Base-by-base conservation (phyloP, 306 rosid genomes). In the Echinosophora koreensis region DNA sequence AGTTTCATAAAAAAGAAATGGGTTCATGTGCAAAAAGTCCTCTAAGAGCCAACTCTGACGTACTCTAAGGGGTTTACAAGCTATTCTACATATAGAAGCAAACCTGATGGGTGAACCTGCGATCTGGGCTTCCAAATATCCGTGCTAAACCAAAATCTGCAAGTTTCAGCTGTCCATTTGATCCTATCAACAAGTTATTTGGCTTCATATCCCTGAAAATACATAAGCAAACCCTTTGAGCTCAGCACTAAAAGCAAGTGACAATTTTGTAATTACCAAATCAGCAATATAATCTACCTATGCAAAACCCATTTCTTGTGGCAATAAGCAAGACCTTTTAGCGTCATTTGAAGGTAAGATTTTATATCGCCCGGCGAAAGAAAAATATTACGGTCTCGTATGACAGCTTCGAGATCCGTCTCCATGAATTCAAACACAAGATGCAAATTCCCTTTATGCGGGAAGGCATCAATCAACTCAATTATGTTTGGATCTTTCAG, bases 81-180 rank as follows among this genome's bases (percentile, higher is more conserved):
- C 51, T 34, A 50, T 39, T 71, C 57, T 46, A 61, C 15, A 71
- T 52, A 73, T 55, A 70, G 52, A 88, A 84, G 73, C 73, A 76
- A 85, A 92, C 98, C 97, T 95, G 97, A 69, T 95, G 97, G 58
- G 99, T 95, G 77, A 90, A 95, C 84, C 89, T 95, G 76, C 97
- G 93, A 81, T 88, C 92, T 15, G 99, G 97, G 77, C 99, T 92
- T 83, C 99, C 99, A 88, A 95, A 95, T 70, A 95, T 87, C 32
- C 99, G 87, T 46, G 99, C 99, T 73, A 95, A 89, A 74, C 98
- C 98, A 90, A 95, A 95, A 85, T 95, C 98, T 4, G 97, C 98
- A 86, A 95, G 97, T 86, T 95, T 95, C 69, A 95, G 92, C 82
- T 92, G 92, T 79, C 98, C 98, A 64, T 92, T 88, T 58, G 92